Conservation (phyloP, 805 yeast species). For the Metschnikowia drakensbergensis region DNA sequence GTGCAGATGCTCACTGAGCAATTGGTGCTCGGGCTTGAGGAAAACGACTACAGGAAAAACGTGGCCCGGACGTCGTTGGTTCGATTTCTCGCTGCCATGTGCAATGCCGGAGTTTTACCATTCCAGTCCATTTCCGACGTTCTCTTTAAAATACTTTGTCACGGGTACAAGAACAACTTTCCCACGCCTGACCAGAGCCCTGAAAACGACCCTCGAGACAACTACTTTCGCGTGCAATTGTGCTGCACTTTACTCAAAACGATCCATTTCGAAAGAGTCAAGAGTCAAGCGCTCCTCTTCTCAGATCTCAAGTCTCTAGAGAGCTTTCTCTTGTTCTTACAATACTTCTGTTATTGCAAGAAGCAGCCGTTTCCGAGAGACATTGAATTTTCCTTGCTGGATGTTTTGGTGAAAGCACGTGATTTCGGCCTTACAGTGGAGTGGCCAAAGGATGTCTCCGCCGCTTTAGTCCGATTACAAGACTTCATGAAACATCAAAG, state of each 20-base stretch:
- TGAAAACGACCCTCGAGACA: conserved; percentile 58
- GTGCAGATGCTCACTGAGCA: conserved; percentile 65
- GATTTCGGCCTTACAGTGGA: not conserved
- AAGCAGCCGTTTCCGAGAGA: conserved; percentile 61
- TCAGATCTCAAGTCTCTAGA: conserved; percentile 17
- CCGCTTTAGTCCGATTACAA: conserved; percentile 13
- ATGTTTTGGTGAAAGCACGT: conserved; percentile 27
- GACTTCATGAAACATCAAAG: conserved; percentile 1
- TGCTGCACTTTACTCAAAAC: conserved; percentile 27
- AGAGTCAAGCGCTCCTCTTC: conserved; percentile 4
- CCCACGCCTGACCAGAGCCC: conserved; percentile 48
- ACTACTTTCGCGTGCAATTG: conserved; percentile 69
- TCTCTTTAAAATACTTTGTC: conserved; percentile 53
- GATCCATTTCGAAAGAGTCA: conserved; percentile 13
- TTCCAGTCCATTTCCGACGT: conserved; percentile 47
- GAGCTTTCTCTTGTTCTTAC: conserved; percentile 55
- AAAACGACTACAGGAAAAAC: conserved; percentile 54
- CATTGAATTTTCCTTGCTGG: conserved; percentile 49
- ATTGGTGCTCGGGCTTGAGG: conserved; percentile 63
- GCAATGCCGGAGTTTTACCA: conserved; percentile 45
- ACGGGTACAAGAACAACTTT: conserved; percentile 59
- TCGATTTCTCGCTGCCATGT: conserved; percentile 56
- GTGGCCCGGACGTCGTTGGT: conserved; percentile 60
- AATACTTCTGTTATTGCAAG: conserved; percentile 66
- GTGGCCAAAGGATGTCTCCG: conserved; percentile 18